Evolutionary conservation across 2,329 filamentous ascomycete genomes (phyloP), one percentile per base, ranked within the genome.

Genomic region (Talaromyces piceae): DNA sequence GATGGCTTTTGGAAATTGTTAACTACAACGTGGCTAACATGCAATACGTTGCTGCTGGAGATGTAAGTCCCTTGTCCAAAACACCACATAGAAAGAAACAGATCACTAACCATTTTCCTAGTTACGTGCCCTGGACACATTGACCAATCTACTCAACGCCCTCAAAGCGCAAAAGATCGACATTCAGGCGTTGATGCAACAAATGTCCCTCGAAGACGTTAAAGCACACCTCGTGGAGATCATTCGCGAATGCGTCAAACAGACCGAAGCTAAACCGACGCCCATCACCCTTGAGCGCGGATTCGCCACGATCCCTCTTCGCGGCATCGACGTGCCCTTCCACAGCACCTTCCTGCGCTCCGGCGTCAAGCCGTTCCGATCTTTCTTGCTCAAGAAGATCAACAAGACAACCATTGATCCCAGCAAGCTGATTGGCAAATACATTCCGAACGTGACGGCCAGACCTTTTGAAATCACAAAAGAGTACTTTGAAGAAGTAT

Each of bases 401-500:
- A 90, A 97, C 80, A 95, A 95, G 83, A 96, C 91, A 22, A 94
- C 88, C 49, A 97, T 98, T 69, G 93, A 98, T 69, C 93, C 93
- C 4, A 87, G 88, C 69, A 97, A 97, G 79, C 76, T 98, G 64
- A 81, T 98, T 60, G 93, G 93, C 64, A 98, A 98, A 75, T 98
- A 98, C 75, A 97, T 98, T 59, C 93, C 93, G 61, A 98, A 98
- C 73, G 94, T 98, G 59, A 98, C 93, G 51, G 93, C 93, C 53
- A 85, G 85, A 73, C 93, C 93, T 13, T 98, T 98, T 68, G 89
- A 90, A 69, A 78, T 98, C 59, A 95, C 90, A 50, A 95, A 91
- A 80, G 93, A 97, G 76, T 98, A 98, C 76, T 98, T 98, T 73
- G 91, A 98, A 79, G 93, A 97, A 66, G 94, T 98, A 47, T 97